phyloP scores from a whole-genome alignment of 176 grass and related monocot species.

The Calamus simplicifolius region DNA sequence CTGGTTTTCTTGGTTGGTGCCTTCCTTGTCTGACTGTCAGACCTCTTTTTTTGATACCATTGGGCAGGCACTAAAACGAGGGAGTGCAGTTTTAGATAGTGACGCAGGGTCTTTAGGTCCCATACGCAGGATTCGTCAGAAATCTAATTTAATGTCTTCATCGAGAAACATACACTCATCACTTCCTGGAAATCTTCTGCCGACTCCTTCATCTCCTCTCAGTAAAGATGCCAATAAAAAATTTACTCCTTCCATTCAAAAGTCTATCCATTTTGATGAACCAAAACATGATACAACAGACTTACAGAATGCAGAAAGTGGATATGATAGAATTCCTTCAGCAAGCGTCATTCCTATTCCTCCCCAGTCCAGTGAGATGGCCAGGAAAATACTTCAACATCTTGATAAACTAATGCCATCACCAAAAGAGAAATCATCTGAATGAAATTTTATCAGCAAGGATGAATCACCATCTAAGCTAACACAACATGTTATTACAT shows the following conservation, averaged over 20 bases:
- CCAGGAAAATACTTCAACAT: slow-evolving; percentile 47
- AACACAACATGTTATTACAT: background rate
- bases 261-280: slow-evolving; percentile 18
- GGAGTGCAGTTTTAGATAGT: slow-evolving; percentile 27
- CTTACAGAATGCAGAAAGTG: background rate
- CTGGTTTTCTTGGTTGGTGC: slow-evolving; percentile 1
- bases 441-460: slow-evolving; percentile 6
- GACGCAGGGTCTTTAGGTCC: slow-evolving; percentile 21
- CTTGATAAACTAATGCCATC: slow-evolving; percentile 41
- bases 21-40: slow-evolving; percentile 1
- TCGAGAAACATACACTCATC: slow-evolving; percentile 22
- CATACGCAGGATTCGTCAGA: slow-evolving; percentile 26
- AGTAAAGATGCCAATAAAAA: slow-evolving; percentile 21
- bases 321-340: slow-evolving; percentile 1
- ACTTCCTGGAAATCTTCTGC: slow-evolving; percentile 9
- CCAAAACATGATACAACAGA: slow-evolving; percentile 4
- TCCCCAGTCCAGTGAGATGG: slow-evolving; percentile 40
- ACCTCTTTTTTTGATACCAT: background rate
- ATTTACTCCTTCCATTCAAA: slow-evolving; percentile 23
- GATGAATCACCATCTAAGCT: slow-evolving; percentile 11
- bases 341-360: slow-evolving; percentile 25
- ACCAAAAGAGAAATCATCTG: slow-evolving; percentile 27
- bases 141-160: slow-evolving; percentile 25
- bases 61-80: slow-evolving; percentile 33
- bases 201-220: slow-evolving; percentile 18